These are phyloP conservation scores for Penicillium fimorum DNA, from an alignment of 495 filamentous ascomycete genomes.

Conservation along the genomic window DNA sequence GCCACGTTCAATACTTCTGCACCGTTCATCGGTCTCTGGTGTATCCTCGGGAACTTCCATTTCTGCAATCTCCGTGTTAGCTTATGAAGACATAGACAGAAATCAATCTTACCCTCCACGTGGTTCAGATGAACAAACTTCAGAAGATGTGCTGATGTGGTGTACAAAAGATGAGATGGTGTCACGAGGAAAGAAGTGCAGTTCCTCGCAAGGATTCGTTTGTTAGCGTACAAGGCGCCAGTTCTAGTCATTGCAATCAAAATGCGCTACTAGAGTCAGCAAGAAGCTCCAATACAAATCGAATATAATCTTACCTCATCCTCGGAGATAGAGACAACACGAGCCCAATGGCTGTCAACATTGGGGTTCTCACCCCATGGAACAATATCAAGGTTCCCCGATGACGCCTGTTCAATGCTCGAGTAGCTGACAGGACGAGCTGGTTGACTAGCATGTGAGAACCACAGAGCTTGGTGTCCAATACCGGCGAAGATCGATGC, in stretches of 20 bases:
- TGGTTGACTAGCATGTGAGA: slow-evolving; percentile 34
- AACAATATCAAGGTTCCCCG: slow-evolving; percentile 19
- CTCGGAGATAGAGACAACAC: slow-evolving; percentile 38
- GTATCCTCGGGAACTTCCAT: slow-evolving; percentile 84
- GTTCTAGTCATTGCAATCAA: slow-evolving; percentile 59
- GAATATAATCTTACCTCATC: slow-evolving; percentile 33
- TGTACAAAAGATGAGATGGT: slow-evolving; percentile 80
- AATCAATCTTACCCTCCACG: slow-evolving; percentile 55
- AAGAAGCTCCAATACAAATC: background rate
- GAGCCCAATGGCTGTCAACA: slow-evolving; percentile 44
- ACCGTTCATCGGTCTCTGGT: slow-evolving; percentile 87
- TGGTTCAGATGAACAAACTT: slow-evolving; percentile 85
- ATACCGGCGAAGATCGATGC: slow-evolving; percentile 41
- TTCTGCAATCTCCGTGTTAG: slow-evolving; percentile 38
- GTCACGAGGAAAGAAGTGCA: slow-evolving; percentile 90
- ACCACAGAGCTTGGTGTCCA: slow-evolving; percentile 42
- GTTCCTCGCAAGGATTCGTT: slow-evolving; percentile 68
- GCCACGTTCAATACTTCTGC: slow-evolving; percentile 88
- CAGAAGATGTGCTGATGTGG: slow-evolving; percentile 83
- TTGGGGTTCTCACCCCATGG: slow-evolving; percentile 35
- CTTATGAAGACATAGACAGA: background rate
- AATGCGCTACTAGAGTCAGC: slow-evolving; percentile 34
- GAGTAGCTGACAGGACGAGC: slow-evolving; percentile 34
- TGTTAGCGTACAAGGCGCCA: slow-evolving; percentile 77
- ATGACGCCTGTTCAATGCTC: slow-evolving; percentile 21